These are phyloP conservation scores for Elsinoe fawcettii DNA, from an alignment of 2,329 filamentous ascomycete species.

Conservation along the genomic window DNA sequence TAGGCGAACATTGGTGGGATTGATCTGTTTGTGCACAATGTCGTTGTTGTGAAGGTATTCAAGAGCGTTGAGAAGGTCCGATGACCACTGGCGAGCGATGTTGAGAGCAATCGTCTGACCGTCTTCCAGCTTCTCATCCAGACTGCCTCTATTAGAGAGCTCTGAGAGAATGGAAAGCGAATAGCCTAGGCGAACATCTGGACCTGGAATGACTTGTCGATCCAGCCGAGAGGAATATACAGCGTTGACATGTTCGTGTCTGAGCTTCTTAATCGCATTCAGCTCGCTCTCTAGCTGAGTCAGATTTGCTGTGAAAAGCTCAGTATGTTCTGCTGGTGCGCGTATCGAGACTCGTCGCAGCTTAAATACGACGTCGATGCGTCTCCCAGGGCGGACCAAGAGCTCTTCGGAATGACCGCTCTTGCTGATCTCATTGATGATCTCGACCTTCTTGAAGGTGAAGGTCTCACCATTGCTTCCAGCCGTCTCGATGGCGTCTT, in stretches of 20 bases:
- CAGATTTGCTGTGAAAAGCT: constrained; percentile 49
- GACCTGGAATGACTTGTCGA: constrained; percentile 10
- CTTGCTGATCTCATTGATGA: background rate
- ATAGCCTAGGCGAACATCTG: constrained; percentile 43
- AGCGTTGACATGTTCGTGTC: constrained; percentile 68
- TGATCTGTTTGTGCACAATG: constrained; percentile 69
- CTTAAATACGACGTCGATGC: background rate
- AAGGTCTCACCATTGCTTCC: constrained; percentile 14
- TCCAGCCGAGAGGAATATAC: constrained; percentile 70
- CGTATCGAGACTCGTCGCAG: background rate
- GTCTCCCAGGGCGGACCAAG: background rate
- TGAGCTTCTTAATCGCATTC: constrained; percentile 64
- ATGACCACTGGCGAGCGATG: constrained; percentile 81
- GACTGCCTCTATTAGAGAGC: constrained; percentile 70
- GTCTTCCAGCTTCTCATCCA: constrained; percentile 74
- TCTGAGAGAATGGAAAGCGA: constrained; percentile 68
- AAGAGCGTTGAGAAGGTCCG: constrained; percentile 80
- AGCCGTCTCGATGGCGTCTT: constrained; percentile 28
- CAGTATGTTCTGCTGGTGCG: background rate
- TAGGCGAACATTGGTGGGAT: constrained; percentile 70
- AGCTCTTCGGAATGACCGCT: background rate
- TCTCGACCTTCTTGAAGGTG: constrained; percentile 15
- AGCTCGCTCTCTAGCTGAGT: constrained; percentile 69
- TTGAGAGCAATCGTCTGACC: constrained; percentile 57
- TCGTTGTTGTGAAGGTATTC: constrained; percentile 81